Conservation (phyloP, 192 early-diverging fungal species). For the Funneliformis geosporum region DNA sequence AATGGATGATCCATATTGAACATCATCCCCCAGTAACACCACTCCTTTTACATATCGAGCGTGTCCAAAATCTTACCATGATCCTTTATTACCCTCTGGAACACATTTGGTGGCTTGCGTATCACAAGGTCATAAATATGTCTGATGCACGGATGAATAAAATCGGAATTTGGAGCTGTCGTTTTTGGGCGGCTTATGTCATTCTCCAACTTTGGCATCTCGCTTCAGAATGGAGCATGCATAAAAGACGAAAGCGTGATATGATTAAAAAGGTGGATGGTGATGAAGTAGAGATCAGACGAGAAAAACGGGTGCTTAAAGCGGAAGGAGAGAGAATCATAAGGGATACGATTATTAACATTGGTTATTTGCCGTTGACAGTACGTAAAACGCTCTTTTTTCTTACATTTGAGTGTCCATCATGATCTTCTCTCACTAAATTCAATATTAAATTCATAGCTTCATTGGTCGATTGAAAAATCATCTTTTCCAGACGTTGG, state of each 20-base stretch:
- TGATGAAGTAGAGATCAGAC: constrained; percentile 41
- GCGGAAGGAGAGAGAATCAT: constrained; percentile 60
- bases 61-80: constrained; percentile 86
- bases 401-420: background rate
- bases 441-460: constrained; percentile 30
- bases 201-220: constrained; percentile 86
- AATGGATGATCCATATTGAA: constrained; percentile 84
- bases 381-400: constrained; percentile 25
- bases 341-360: constrained; percentile 81
- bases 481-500: constrained; percentile 88
- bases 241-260: constrained; percentile 49
- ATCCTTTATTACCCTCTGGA: constrained; percentile 95
- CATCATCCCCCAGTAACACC: constrained; percentile 67
- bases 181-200: constrained; percentile 96
- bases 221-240: constrained; percentile 62
- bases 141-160: constrained; percentile 70
- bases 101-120: constrained; percentile 92
- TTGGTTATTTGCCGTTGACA: constrained; percentile 90
- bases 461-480: constrained; percentile 90
- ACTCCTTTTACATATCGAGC: constrained; percentile 66
- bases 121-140: constrained; percentile 80
- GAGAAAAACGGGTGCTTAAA: constrained; percentile 64
- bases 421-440: background rate
- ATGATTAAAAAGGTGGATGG: constrained; percentile 66
- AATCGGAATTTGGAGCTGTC: constrained; percentile 90